A percentile compares a stretch with the other conserved stretches of the same genome.
Conservation (phyloP, 2,329 filamentous ascomycete genomes). For the Pochonia chlamydosporia region DNA sequence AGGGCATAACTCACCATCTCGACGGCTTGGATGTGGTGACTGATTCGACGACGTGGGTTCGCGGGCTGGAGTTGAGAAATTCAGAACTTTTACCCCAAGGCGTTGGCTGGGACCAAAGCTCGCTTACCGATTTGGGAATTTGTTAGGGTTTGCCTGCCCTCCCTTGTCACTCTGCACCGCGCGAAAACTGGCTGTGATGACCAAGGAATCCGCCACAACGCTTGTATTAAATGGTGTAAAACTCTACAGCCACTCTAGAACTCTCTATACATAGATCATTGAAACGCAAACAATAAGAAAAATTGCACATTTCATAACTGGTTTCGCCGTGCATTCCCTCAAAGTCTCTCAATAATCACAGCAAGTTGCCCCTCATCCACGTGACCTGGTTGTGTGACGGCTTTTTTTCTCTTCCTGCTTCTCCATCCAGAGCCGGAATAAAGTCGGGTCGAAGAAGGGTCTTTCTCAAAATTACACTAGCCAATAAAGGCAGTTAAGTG, state of each 20-base stretch:
- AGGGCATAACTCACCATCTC: conserved; percentile 48
- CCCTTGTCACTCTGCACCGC: conserved; percentile 5
- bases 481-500: conserved; percentile 11
- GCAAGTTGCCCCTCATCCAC: background rate
- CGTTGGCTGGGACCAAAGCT: conserved; percentile 30
- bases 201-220: no score
- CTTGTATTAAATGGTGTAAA: no score
- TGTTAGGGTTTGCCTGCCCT: conserved; percentile 38
- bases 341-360: background rate
- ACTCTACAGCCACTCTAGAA: no score
- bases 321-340: no score
- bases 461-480: background rate
- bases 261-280: no score
- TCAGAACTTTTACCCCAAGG: conserved; percentile 41
- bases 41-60: conserved; percentile 47
- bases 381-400: background rate
- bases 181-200: no score
- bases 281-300: no score
- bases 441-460: conserved; percentile 9
- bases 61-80: conserved; percentile 41
- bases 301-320: no score
- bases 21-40: conserved; percentile 47
- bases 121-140: conserved; percentile 36
- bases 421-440: conserved; percentile 7
- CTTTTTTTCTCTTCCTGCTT: no score